Conservation (phyloP, 1,284 basidiomycete genomes). For the Apiotrichum akiyoshidainum region DNA sequence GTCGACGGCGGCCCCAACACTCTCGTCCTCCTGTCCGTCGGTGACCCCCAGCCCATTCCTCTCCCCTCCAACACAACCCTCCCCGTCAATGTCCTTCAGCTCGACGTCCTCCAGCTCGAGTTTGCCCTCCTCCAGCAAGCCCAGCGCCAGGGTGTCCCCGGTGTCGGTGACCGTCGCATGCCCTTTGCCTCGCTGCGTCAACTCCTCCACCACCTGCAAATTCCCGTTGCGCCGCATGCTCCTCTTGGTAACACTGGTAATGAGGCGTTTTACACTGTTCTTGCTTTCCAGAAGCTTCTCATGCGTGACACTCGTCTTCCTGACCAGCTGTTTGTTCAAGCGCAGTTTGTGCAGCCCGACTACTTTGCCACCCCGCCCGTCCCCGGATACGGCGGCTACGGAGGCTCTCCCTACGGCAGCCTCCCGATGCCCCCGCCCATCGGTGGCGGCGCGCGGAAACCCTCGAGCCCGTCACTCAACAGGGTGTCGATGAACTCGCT, state of each 20-base stretch:
- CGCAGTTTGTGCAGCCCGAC: slow-evolving; percentile 15
- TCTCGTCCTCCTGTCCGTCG: slow-evolving; percentile 72
- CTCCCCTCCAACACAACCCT: slow-evolving; percentile 51
- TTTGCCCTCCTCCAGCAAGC: slow-evolving; percentile 41
- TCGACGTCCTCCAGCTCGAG: slow-evolving; percentile 59
- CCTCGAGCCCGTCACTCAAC: slow-evolving; percentile 17
- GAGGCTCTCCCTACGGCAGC: slow-evolving; percentile 9
- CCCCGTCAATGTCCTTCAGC: slow-evolving; percentile 66
- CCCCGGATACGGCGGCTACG: slow-evolving; percentile 6
- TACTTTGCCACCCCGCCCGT: slow-evolving; percentile 9
- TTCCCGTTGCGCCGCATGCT: slow-evolving; percentile 44
- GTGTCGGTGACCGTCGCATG: slow-evolving; percentile 35
- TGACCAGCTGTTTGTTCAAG: slow-evolving; percentile 32
- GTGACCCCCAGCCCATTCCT: slow-evolving; percentile 45
- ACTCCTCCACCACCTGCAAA: slow-evolving; percentile 44
- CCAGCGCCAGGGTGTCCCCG: slow-evolving; percentile 35
- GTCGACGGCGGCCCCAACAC: slow-evolving; percentile 68
- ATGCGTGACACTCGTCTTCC: slow-evolving; percentile 46
- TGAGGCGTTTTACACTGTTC: slow-evolving; percentile 50
- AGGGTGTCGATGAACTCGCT: slow-evolving; percentile 13
- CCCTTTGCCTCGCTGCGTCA: slow-evolving; percentile 38
- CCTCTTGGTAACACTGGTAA: slow-evolving; percentile 52
- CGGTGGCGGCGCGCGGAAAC: slow-evolving; percentile 11
- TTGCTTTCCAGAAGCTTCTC: slow-evolving; percentile 50
- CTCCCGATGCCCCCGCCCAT: slow-evolving; percentile 24